phyloP scores from a whole-genome alignment of 805 yeast genomes.

The Wickerhamomyces mucosus region DNA sequence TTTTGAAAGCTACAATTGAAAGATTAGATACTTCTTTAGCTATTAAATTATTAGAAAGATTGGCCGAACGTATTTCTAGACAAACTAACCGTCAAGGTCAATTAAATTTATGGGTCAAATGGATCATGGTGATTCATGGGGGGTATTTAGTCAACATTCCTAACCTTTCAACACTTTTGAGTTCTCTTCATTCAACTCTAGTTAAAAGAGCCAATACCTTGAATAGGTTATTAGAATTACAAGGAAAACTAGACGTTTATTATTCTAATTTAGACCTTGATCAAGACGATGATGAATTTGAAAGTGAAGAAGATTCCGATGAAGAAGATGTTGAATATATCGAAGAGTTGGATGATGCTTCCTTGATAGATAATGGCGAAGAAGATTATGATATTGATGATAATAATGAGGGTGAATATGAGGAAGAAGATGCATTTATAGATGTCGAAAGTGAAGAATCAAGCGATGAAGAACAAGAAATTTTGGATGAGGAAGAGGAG shows the following conservation, averaged over 20 bases:
- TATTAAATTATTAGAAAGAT: constrained; percentile 43
- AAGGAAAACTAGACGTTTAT: constrained; percentile 70
- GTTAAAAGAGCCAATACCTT: constrained; percentile 56
- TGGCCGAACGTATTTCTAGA: constrained; percentile 52
- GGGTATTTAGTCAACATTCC: constrained; percentile 41
- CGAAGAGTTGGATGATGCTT: constrained; percentile 51
- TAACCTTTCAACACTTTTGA: constrained; percentile 45
- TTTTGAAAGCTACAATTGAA: constrained; percentile 45
- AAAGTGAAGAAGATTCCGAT: constrained; percentile 19
- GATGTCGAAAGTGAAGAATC: too few species aligned
- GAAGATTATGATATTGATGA: constrained; percentile 18
- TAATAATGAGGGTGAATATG: constrained; percentile 22
- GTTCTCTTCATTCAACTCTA: constrained; percentile 56
- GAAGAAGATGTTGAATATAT: constrained; percentile 47
- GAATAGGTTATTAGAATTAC: constrained; percentile 67
- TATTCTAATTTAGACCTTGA: constrained; percentile 55
- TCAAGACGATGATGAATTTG: constrained; percentile 24
- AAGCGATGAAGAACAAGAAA: constrained; percentile 15
- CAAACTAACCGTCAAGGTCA: constrained; percentile 44
- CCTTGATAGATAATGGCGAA: constrained; percentile 38
- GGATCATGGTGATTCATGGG: constrained; percentile 79
- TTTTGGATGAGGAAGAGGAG: constrained; percentile 15
- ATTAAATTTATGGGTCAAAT: constrained; percentile 70
- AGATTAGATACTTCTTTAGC: constrained; percentile 47
- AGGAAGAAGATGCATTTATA: constrained; percentile 23